Evolutionary conservation across 1,284 basidiomycete genomes (phyloP), one percentile per base, ranked within the genome.

Genomic region (Puccinia sorghi): DNA sequence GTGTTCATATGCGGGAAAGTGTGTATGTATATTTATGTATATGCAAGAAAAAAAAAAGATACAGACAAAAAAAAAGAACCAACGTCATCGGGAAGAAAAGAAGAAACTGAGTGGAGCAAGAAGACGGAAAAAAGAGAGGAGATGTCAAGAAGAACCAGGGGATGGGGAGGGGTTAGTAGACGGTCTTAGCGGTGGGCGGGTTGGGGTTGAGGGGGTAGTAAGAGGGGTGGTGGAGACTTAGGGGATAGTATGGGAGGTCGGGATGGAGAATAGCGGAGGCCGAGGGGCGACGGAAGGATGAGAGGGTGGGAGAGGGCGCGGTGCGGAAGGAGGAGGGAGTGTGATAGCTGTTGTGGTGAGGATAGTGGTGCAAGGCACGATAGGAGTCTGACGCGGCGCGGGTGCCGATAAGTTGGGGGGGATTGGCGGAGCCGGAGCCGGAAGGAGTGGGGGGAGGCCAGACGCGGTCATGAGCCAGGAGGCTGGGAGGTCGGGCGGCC

Each of bases 161-260:
- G 54, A 56, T 56, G 54, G 22, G n/a, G 54, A 25, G 54, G 25
- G n/a, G 46, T 66, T 32, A 66, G 17, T 66, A 66, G 11, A 66
- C 64, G n/a, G 9, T 41, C 25, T 48, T 66, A 17, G 64, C 64
- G 7, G 64, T 25, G 20, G 37, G n/a, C 25, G 39, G 64, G 25
- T 48, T 32, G n/a, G 39, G 8, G 64, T 48, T 48, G 22, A 66
- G 27, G 41, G 37, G 41, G n/a, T 43, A 32, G 37, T 66, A 48
- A 15, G 41, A 66, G 3, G 41, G 64, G 20, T 66, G n/a, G 7
- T n/a, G n/a, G n/a, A 46, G 41, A 41, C 22, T 41, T 20, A 46
- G 64, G 57, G 32, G 57, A n/a, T 61, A 39, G 15, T 39, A 61
- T 0, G 57, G 20, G 32, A 8, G 5, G 13, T 61, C 57, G 17